Conservation (phyloP, 2,329 filamentous ascomycete genomes). For the Verticillium nubilum region DNA sequence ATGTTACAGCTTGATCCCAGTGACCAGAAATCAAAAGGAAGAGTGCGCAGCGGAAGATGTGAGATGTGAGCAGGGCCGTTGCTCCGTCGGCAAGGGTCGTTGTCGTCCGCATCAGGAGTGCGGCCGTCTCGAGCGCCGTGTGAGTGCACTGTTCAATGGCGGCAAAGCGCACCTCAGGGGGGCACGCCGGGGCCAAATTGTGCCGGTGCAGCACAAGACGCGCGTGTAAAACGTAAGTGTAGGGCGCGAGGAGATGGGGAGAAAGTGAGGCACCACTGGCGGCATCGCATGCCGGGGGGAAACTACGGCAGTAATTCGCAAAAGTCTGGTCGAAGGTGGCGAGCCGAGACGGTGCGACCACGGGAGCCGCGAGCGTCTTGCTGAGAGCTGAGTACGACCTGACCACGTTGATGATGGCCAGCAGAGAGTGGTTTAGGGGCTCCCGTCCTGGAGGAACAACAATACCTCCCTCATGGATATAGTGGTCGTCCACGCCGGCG, state of each 20-base stretch:
- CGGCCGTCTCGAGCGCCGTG: slow-evolving; percentile 72
- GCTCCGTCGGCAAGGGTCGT: slow-evolving; percentile 59
- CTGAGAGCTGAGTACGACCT: slow-evolving; percentile 70
- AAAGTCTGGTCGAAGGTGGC: slow-evolving; percentile 81
- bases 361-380: slow-evolving; percentile 62
- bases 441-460: slow-evolving; percentile 44
- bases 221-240: slow-evolving; percentile 74
- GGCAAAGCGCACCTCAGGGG: slow-evolving; percentile 56
- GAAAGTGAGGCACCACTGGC: slow-evolving; percentile 63
- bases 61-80: slow-evolving; percentile 70
- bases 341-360: slow-evolving; percentile 61
- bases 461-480: slow-evolving; percentile 56
- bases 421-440: slow-evolving; percentile 63
- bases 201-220: slow-evolving; percentile 85
- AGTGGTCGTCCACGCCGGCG: slow-evolving; percentile 74
- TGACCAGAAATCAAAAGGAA: slow-evolving; percentile 72
- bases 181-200: slow-evolving; percentile 71
- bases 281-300: slow-evolving; percentile 69
- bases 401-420: slow-evolving; percentile 76
- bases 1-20: slow-evolving; percentile 65
- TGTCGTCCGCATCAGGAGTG: slow-evolving; percentile 63
- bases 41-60: slow-evolving; percentile 82
- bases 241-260: slow-evolving; percentile 66
- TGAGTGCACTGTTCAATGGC: slow-evolving; percentile 74
- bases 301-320: slow-evolving; percentile 64